A percentile compares a stretch with the other conserved stretches of the same genome.
These are phyloP conservation scores for Candida chilensis DNA, from an alignment of 805 yeast genomes.

Conservation along the genomic window DNA sequence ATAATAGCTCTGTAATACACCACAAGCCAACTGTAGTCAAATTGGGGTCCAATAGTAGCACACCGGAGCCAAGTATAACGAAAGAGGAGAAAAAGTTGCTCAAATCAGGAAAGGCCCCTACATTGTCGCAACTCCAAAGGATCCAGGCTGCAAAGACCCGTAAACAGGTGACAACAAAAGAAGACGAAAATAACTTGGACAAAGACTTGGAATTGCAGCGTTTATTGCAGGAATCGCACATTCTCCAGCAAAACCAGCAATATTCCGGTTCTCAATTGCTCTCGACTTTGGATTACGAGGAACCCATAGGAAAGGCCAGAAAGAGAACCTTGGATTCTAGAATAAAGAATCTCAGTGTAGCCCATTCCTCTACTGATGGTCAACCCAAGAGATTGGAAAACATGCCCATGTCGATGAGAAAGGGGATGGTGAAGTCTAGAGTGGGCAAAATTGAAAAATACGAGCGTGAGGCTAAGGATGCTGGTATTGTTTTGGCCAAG, in stretches of 20 bases:
- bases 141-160: slow-evolving; percentile 10
- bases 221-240: slow-evolving; percentile 63
- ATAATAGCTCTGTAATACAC: slow-evolving; percentile 7
- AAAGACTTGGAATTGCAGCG: slow-evolving; percentile 70
- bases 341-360: slow-evolving; percentile 31
- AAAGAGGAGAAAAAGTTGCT: slow-evolving; percentile 43
- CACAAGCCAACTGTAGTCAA: slow-evolving; percentile 38
- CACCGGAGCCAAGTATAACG: slow-evolving; percentile 15
- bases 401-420: slow-evolving; percentile 84
- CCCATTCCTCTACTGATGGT: slow-evolving; percentile 36
- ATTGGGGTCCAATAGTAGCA: slow-evolving; percentile 22
- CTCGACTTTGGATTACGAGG: slow-evolving; percentile 50
- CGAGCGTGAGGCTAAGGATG: slow-evolving; percentile 77
- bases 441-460: slow-evolving; percentile 40
- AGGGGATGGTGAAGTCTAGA: slow-evolving; percentile 66
- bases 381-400: slow-evolving; percentile 45
- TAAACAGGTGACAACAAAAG: slow-evolving; percentile 5
- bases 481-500: slow-evolving; percentile 80
- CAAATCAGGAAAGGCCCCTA: slow-evolving; percentile 54
- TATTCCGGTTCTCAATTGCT: slow-evolving; percentile 61
- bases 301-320: slow-evolving; percentile 62
- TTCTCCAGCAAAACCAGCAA: slow-evolving; percentile 31
- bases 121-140: slow-evolving; percentile 20
- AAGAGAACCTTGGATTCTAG: slow-evolving; percentile 54
- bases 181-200: slow-evolving; percentile 43